Evolutionary conservation across 768 basidiomycete genomes (phyloP).

Genomic region (Boletus rufocinnamomeus): DNA sequence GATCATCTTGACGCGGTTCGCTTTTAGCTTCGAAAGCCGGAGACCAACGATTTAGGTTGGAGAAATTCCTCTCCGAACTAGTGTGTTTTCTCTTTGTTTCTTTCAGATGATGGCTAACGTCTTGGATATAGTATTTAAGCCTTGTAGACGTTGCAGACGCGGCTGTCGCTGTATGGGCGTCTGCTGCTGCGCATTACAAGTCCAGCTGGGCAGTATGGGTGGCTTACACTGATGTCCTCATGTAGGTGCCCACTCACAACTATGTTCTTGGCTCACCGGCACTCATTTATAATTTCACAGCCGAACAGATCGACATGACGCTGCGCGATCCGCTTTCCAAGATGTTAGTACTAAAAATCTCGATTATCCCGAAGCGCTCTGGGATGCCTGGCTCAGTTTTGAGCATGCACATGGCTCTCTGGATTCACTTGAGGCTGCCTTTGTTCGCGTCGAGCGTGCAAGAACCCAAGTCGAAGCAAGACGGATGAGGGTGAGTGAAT

Average conservation of each 20-base stretch:
- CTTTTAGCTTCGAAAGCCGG: conserved; percentile 60
- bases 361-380: conserved; percentile 95
- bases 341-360: conserved; percentile 70
- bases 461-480: conserved; percentile 60
- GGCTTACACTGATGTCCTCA: conserved; percentile 69
- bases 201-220: conserved; percentile 76
- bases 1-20: background rate
- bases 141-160: conserved; percentile 52
- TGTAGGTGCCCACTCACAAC: conserved; percentile 45
- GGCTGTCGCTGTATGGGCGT: conserved; percentile 63
- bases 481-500: conserved; percentile 57
- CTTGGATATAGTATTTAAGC: conserved; percentile 44
- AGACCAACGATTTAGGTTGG: conserved; percentile 76
- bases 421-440: conserved; percentile 59
- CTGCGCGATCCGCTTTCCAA: conserved; percentile 66
- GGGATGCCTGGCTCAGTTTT: conserved; percentile 89
- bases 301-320: conserved; percentile 53
- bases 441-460: conserved; percentile 67
- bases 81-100: conserved; percentile 48
- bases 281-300: conserved; percentile 31
- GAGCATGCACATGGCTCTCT: conserved; percentile 82
- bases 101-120: background rate
- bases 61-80: conserved; percentile 76
- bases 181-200: conserved; percentile 65
- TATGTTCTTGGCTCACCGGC: background rate